These are phyloP conservation scores for Aspergillus fumigatus DNA, from an alignment of 2,329 filamentous ascomycete species.

Conservation along the genomic window DNA sequence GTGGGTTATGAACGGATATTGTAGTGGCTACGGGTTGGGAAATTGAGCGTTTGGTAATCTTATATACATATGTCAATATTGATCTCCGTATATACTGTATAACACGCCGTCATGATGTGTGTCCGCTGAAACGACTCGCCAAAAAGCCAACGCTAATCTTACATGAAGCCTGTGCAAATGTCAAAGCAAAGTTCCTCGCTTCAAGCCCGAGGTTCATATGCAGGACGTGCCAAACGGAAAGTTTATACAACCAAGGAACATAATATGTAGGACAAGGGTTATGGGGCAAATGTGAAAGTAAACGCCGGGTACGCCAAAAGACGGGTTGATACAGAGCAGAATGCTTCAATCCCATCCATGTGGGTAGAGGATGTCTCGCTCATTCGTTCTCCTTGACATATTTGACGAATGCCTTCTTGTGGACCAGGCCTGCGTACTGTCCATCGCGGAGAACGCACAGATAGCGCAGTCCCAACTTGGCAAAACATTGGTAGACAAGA, in stretches of 20 bases:
- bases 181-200: neutral
- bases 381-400: conserved; percentile 78
- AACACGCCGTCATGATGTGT: neutral
- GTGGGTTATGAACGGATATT: conserved; percentile 39
- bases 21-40: conserved; percentile 1
- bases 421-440: conserved; percentile 83
- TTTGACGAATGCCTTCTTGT: conserved; percentile 96
- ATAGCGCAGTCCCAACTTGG: conserved; percentile 86
- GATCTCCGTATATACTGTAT: neutral
- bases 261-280: neutral
- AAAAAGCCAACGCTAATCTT: neutral
- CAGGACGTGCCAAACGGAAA: neutral
- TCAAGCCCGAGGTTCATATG: neutral
- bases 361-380: neutral
- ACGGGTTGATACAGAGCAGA: neutral
- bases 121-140: neutral
- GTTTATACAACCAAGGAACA: neutral
- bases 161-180: neutral
- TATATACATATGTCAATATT: neutral
- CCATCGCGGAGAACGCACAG: conserved; percentile 85
- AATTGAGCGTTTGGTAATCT: neutral
- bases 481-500: conserved; percentile 92
- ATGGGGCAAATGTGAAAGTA: neutral
- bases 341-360: neutral
- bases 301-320: neutral